A percentile compares a stretch with the other conserved stretches of the same genome.
phyloP scores from a whole-genome alignment of 345 rosid species.

The Balakata baccata region DNA sequence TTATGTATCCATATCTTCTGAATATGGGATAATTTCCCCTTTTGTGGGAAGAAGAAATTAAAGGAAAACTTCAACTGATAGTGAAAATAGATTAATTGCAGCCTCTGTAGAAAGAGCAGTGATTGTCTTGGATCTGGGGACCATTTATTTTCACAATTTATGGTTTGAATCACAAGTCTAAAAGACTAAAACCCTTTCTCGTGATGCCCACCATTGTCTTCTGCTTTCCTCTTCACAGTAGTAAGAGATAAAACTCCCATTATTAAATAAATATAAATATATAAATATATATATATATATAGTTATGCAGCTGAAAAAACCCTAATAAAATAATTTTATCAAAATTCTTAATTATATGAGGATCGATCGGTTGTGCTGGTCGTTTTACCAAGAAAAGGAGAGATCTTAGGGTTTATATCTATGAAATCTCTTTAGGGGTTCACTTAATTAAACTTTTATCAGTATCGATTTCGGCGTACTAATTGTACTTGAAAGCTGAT shows the following conservation, averaged over 20 bases:
- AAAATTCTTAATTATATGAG: background rate
- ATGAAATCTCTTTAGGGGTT: background rate
- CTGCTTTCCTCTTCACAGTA: background rate
- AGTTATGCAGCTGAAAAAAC: background rate
- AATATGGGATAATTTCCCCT: background rate
- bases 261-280: background rate
- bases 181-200: constrained; percentile 10
- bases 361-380: background rate
- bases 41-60: background rate
- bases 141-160: constrained; percentile 18
- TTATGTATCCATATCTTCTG: no score
- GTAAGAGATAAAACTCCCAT: constrained; percentile 7
- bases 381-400: background rate
- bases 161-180: constrained; percentile 9
- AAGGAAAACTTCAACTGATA: background rate
- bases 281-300: no score
- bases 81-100: constrained; percentile 11
- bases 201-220: constrained; percentile 12
- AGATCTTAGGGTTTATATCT: background rate
- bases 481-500: background rate
- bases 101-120: constrained; percentile 16
- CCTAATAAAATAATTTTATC: background rate
- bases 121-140: constrained; percentile 26
- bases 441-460: background rate
- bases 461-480: background rate